phyloP scores from a whole-genome alignment of 208 protist genomes.

The Porcisia deanei region DNA sequence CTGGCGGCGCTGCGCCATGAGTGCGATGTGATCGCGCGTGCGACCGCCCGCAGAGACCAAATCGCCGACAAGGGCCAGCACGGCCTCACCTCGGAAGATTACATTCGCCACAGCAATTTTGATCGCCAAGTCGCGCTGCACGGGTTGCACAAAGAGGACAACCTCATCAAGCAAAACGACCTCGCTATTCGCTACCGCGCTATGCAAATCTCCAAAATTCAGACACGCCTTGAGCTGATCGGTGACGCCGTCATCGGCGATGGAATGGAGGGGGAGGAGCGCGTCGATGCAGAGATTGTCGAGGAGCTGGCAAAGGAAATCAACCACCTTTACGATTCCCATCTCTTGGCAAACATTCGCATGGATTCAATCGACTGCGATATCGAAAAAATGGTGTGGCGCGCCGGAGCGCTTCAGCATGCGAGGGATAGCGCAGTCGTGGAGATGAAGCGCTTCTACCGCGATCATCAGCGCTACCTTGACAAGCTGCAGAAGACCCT shows the following conservation, averaged over 20 bases:
- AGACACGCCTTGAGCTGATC: conserved; percentile 79
- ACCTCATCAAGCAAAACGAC: conserved; percentile 59
- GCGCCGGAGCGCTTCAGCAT: conserved; percentile 46
- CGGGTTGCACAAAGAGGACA: conserved; percentile 51
- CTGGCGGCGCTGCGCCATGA: conserved; percentile 47
- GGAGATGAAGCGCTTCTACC: conserved; percentile 61
- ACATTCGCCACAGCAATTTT: conserved; percentile 54
- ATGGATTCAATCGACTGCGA: conserved; percentile 63
- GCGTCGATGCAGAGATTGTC: conserved; percentile 65
- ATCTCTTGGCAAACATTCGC: conserved; percentile 41
- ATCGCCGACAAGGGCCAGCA: conserved; percentile 46
- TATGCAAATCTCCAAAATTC: conserved; percentile 69
- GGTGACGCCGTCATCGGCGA: conserved; percentile 66
- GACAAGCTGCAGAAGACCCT: conserved; percentile 49
- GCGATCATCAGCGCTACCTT: conserved; percentile 57
- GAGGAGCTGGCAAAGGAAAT: conserved; percentile 67
- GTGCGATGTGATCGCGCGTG: conserved; percentile 32
- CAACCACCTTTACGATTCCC: conserved; percentile 49
- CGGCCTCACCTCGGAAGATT: conserved; percentile 46
- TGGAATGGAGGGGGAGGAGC: conserved; percentile 42
- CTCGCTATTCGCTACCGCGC: conserved; percentile 62
- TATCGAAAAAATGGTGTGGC: conserved; percentile 64
- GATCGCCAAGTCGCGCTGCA: conserved; percentile 62
- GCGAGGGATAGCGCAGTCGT: conserved; percentile 46
- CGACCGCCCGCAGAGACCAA: conserved; percentile 47